phyloP scores from a whole-genome alignment of 2,329 filamentous ascomycete species.

The Fusarium tupiense region DNA sequence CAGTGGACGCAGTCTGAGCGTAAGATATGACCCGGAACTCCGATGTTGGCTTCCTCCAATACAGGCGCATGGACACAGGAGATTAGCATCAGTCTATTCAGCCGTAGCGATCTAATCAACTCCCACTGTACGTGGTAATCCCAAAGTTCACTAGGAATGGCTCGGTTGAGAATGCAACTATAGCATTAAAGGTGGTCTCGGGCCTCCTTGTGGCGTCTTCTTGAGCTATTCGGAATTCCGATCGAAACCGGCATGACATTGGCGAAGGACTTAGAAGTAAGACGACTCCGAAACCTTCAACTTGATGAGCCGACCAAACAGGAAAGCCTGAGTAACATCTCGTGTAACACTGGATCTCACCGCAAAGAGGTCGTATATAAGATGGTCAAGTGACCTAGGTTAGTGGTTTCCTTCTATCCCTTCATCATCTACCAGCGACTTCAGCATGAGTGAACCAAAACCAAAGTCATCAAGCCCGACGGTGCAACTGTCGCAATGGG shows the following conservation, averaged over 20 bases:
- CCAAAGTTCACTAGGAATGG: not conserved
- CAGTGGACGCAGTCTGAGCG: not conserved
- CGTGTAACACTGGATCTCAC: not conserved
- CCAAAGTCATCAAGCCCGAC: not conserved
- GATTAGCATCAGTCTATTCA: not conserved
- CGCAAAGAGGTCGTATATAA: not conserved
- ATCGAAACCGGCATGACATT: not conserved
- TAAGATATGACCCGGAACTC: not conserved
- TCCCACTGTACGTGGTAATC: not conserved
- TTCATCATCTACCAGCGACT: not conserved
- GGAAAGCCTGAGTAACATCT: not conserved
- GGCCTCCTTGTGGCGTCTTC: not conserved
- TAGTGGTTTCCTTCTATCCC: too few species aligned
- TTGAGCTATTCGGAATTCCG: not conserved
- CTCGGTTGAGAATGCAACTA: not conserved
- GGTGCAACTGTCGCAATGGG: slow-evolving; percentile 1
- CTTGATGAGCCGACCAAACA: not conserved
- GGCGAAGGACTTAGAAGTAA: not conserved
- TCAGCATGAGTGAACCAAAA: not conserved
- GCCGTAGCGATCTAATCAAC: not conserved
- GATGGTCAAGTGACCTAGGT: not conserved
- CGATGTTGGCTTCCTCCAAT: not conserved
- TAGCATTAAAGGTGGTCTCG: not conserved
- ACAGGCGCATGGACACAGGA: not conserved
- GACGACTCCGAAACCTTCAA: not conserved